Evolutionary conservation across 352 stramenopile species (phyloP).

Genomic region (Heterotrichella gracilis): DNA sequence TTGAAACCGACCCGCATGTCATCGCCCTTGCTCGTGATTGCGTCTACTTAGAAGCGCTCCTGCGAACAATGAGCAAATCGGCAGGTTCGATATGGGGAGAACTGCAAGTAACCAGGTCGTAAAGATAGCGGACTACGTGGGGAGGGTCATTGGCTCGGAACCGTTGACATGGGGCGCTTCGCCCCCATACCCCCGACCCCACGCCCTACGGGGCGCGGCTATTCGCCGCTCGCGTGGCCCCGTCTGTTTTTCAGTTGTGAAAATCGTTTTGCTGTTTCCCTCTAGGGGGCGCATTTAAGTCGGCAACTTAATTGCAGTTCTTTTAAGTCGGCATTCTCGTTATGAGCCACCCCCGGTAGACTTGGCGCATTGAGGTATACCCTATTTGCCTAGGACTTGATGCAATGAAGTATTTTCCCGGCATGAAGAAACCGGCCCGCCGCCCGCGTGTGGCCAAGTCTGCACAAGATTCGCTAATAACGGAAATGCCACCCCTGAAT

Average conservation of each 20-base stretch:
- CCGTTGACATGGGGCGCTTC: neutral
- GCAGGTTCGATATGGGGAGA: no score
- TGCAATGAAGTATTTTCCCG: conserved; percentile 4
- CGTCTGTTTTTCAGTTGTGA: conserved; percentile 4
- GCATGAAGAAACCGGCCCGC: neutral
- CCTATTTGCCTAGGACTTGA: conserved; percentile 3
- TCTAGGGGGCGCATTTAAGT: neutral
- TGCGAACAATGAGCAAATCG: no score
- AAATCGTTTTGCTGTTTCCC: conserved; percentile 4
- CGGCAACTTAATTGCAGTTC: conserved; percentile 1
- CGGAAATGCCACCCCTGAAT: neutral
- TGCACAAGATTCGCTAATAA: conserved; percentile 6
- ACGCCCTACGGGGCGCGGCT: neutral
- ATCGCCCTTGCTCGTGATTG: no score
- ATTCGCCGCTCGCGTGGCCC: neutral
- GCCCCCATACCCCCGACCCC: neutral
- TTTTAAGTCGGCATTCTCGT: conserved; percentile 4
- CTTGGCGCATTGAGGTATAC: neutral
- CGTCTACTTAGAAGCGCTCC: no score
- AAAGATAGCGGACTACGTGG: neutral
- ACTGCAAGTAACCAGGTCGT: no score
- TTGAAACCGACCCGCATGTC: no score
- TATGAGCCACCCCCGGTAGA: neutral
- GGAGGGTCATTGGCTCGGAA: neutral
- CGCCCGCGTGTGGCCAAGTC: neutral